These are phyloP conservation scores for Aureobasidium sp. DNA, from an alignment of 2,329 filamentous ascomycete species.

Conservation along the genomic window DNA sequence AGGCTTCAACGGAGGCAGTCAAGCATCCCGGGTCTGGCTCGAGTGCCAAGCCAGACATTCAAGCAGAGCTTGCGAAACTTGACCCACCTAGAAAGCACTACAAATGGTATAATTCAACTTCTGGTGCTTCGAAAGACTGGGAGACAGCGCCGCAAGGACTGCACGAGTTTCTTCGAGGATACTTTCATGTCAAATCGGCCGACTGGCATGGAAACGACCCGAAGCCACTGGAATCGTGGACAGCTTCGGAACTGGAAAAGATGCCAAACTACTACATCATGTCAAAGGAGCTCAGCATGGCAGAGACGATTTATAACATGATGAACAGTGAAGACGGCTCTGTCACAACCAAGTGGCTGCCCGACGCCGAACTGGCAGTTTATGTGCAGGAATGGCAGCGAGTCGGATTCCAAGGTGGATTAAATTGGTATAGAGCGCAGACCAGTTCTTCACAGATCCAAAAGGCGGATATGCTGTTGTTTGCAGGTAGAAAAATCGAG, in stretches of 20 bases:
- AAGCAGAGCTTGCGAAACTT: conserved; percentile 60
- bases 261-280: conserved; percentile 78
- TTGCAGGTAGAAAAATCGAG: conserved; percentile 66
- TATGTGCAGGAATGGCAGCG: conserved; percentile 68
- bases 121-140: conserved; percentile 55
- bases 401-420: conserved; percentile 69
- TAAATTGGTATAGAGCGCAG: conserved; percentile 73
- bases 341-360: conserved; percentile 61
- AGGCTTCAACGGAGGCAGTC: conserved; percentile 27
- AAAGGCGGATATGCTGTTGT: conserved; percentile 61
- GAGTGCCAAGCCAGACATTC: conserved; percentile 49
- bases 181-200: conserved; percentile 74
- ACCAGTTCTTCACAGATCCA: conserved; percentile 50
- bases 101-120: conserved; percentile 70
- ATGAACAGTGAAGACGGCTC: conserved; percentile 59
- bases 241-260: conserved; percentile 60
- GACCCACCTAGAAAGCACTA: conserved; percentile 72
- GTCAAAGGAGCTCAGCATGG: conserved; percentile 64
- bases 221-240: conserved; percentile 60
- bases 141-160: conserved; percentile 57
- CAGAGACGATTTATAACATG: conserved; percentile 58
- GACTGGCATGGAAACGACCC: conserved; percentile 60
- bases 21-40: neutral
- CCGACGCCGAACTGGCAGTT: conserved; percentile 62
- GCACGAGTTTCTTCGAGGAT: conserved; percentile 68